Evolutionary conservation across 2,329 filamentous ascomycete genomes (phyloP).

Genomic region (Ilyonectria robusta): DNA sequence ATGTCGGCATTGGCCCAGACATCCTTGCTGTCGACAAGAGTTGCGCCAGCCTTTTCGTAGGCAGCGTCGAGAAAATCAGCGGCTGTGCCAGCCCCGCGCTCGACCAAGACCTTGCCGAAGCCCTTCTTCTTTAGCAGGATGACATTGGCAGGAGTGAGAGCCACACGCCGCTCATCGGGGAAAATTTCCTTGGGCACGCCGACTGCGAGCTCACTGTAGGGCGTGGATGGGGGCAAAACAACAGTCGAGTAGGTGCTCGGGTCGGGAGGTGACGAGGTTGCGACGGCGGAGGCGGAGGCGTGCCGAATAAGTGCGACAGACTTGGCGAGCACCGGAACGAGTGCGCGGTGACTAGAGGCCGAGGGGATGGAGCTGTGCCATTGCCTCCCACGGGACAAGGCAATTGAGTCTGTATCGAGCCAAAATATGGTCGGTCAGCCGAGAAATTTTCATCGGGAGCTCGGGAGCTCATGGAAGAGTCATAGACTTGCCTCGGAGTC

Average conservation of each 20-base stretch:
- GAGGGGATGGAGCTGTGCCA: slow-evolving; percentile 56
- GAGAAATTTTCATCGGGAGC: not conserved
- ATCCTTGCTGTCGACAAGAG: slow-evolving; percentile 76
- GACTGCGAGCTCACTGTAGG: slow-evolving; percentile 81
- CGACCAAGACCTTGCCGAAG: slow-evolving; percentile 81
- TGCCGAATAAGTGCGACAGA: slow-evolving; percentile 57
- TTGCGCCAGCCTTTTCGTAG: slow-evolving; percentile 84
- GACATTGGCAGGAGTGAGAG: slow-evolving; percentile 88
- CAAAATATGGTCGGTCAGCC: slow-evolving; percentile 25
- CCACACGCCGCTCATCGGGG: slow-evolving; percentile 84
- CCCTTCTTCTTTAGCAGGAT: slow-evolving; percentile 88
- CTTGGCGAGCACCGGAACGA: slow-evolving; percentile 47
- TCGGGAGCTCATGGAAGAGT: slow-evolving; percentile 1
- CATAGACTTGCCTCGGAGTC: slow-evolving; percentile 38
- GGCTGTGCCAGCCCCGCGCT: slow-evolving; percentile 82
- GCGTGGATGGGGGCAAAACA: slow-evolving; percentile 62
- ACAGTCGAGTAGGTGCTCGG: slow-evolving; percentile 57
- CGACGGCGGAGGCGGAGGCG: slow-evolving; percentile 52
- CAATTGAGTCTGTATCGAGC: slow-evolving; percentile 39
- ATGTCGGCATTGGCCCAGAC: slow-evolving; percentile 85
- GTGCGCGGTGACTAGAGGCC: slow-evolving; percentile 46
- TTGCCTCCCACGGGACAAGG: slow-evolving; percentile 49
- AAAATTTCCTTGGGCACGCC: slow-evolving; percentile 87
- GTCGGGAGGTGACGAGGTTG: slow-evolving; percentile 39
- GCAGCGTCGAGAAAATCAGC: slow-evolving; percentile 85